Base-by-base conservation (phyloP, 106 monocot genomes). In the Hemerocallis citrina region DNA sequence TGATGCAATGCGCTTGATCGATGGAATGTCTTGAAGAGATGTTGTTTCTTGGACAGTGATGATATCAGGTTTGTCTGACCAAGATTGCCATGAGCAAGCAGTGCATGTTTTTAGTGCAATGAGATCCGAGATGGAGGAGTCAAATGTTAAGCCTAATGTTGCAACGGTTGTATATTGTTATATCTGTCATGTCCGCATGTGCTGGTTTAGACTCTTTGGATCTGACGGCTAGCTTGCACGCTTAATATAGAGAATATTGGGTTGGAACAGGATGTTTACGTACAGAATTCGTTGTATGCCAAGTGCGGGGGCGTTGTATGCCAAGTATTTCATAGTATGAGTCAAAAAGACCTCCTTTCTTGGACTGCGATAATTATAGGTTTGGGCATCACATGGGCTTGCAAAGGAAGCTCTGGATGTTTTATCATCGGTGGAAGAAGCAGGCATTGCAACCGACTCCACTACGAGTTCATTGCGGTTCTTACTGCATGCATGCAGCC, bases 401-500 rank as follows among this genome's bases (percentile, higher is more conserved):
- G 75, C 75, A 0, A 29, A 44, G 30, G 69, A 81, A 37, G 86
- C 85, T 7, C 60, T 81, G 17, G 33, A 49, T 23, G 33, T 71
- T 7, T 86, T 78, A 27, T 63, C 56, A 0, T 36, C 42, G 34
- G 79, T 90, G 79, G 42, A 33, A 12, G 12, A 42, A 61, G 6
- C 11, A 13, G 72, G 71, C 19, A 4, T 77, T n/a, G 4, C 41
- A 34, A 69, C 75, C 0, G 83, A 83, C 52, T 71, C 73, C 8
- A 64, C 68, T 31, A 67, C 83, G 0, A n/a, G n/a, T 74, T 83
- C 59, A 40, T 83, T 30, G 77, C 67, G 1, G 59, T 78, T 33
- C 78, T 83, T 22, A 74, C 71, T 49, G 83, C 83, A 24, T n/a
- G n/a, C n/a, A n/a, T 83, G 83, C 40, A 74, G 83, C 59, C 83